These are phyloP conservation scores for Cyphellophora europaea DNA, from an alignment of 2,329 filamentous ascomycete genomes.

Conservation along the genomic window DNA sequence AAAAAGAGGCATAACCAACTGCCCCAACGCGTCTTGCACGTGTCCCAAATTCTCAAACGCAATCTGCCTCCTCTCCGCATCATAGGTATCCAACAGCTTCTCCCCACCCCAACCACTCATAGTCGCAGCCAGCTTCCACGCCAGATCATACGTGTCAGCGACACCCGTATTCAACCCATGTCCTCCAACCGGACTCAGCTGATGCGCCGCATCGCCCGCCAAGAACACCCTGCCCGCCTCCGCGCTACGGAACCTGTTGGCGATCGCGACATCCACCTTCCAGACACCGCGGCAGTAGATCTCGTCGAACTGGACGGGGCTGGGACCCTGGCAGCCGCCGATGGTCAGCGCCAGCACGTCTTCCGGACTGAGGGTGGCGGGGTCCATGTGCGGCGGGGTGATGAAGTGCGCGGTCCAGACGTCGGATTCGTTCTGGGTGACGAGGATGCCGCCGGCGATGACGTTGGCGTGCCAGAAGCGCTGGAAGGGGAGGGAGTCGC, in stretches of 20 bases:
- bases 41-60: constrained; percentile 11
- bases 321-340: background rate
- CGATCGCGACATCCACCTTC: background rate
- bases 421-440: background rate
- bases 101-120: constrained; percentile 16
- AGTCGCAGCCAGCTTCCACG: constrained; percentile 40
- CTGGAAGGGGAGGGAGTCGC: background rate
- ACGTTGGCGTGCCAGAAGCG: background rate
- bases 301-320: background rate
- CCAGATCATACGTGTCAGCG: constrained; percentile 44
- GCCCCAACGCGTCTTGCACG: background rate
- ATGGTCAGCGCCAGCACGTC: background rate
- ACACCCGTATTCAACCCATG: constrained; percentile 52
- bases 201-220: constrained; percentile 47
- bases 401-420: background rate
- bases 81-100: constrained; percentile 29
- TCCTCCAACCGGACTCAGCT: constrained; percentile 45
- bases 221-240: constrained; percentile 24
- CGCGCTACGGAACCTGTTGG: background rate
- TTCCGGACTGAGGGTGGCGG: background rate
- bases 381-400: background rate
- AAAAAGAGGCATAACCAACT: background rate
- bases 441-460: background rate
- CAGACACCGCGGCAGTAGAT: background rate
- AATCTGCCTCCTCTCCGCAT: constrained; percentile 27